Percentiles rank a stretch among this genome's conserved stretches.
These are phyloP conservation scores for Salvia splendens DNA, from an alignment of 257 asterid genomes.

Conservation along the genomic window DNA sequence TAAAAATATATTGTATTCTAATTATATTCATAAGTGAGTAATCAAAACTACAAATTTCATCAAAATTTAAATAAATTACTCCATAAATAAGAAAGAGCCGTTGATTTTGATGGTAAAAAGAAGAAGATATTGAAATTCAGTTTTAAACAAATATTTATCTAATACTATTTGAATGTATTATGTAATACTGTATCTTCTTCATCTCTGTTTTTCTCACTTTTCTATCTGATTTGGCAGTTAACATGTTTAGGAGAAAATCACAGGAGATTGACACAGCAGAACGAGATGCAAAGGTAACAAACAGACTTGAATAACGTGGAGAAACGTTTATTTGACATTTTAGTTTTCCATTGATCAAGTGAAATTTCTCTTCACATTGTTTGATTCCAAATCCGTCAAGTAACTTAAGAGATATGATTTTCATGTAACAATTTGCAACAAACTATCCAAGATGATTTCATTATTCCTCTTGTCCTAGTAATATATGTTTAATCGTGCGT, in stretches of 20 bases:
- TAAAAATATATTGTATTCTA: too few species aligned
- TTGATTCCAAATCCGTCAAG: background rate
- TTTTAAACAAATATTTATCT: background rate
- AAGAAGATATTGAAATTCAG: too few species aligned
- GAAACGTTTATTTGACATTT: background rate
- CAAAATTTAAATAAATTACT: too few species aligned
- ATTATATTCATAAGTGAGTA: too few species aligned
- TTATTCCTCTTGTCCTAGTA: background rate
- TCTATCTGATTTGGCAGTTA: conserved; percentile 26
- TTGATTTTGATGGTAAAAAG: too few species aligned
- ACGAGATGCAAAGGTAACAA: conserved; percentile 61
- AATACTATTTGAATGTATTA: background rate
- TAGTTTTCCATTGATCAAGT: background rate
- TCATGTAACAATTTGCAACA: too few species aligned
- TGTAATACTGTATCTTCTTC: background rate
- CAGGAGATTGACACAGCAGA: conserved; percentile 45
- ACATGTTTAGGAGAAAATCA: conserved; percentile 72
- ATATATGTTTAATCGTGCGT: background rate
- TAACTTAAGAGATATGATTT: background rate
- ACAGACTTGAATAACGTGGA: background rate
- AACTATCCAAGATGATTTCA: background rate
- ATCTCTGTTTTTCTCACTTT: conserved; percentile 6
- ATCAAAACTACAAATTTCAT: too few species aligned
- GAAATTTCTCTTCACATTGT: background rate
- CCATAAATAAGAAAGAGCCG: too few species aligned